Evolutionary conservation across 371 early-diverging fungal genomes (phyloP).

Genomic region (Mortierella sp.): DNA sequence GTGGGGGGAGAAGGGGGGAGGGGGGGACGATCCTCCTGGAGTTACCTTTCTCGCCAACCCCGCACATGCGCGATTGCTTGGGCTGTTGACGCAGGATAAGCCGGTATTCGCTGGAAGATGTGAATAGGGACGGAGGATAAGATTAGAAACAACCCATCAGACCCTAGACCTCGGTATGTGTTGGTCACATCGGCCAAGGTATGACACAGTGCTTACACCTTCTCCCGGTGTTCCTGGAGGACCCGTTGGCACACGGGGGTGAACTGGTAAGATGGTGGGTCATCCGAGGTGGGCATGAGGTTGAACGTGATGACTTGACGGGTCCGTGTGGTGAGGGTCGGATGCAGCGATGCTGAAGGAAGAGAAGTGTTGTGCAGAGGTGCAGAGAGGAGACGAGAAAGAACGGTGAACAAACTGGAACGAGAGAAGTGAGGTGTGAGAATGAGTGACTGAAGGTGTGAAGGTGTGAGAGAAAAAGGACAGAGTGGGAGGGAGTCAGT

Average conservation of each 20-base stretch:
- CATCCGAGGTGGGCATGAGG: constrained; percentile 57
- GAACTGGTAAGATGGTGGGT: constrained; percentile 68
- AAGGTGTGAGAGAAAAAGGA: too few species aligned
- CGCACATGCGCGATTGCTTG: constrained; percentile 93
- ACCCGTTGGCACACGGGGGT: constrained; percentile 63
- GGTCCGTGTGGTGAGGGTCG: background rate
- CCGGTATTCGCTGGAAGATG: constrained; percentile 64
- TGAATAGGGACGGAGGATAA: background rate
- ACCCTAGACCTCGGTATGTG: too few species aligned
- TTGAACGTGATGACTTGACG: background rate
- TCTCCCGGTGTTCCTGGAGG: constrained; percentile 60
- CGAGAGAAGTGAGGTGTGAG: too few species aligned
- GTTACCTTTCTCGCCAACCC: constrained; percentile 93
- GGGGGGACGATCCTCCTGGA: too few species aligned
- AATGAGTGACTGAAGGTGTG: too few species aligned
- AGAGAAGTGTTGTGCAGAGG: background rate
- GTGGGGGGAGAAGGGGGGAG: too few species aligned
- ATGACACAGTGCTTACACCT: constrained; percentile 56
- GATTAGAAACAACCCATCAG: too few species aligned
- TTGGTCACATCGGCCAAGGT: background rate
- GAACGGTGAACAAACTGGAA: too few species aligned
- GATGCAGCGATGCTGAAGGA: too few species aligned
- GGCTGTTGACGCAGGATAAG: constrained; percentile 90
- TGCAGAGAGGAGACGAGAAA: background rate
- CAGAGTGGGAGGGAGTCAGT: too few species aligned